phyloP scores from a whole-genome alignment of 192 early-diverging fungal species.

The Rhizoclosmatium globosum region DNA sequence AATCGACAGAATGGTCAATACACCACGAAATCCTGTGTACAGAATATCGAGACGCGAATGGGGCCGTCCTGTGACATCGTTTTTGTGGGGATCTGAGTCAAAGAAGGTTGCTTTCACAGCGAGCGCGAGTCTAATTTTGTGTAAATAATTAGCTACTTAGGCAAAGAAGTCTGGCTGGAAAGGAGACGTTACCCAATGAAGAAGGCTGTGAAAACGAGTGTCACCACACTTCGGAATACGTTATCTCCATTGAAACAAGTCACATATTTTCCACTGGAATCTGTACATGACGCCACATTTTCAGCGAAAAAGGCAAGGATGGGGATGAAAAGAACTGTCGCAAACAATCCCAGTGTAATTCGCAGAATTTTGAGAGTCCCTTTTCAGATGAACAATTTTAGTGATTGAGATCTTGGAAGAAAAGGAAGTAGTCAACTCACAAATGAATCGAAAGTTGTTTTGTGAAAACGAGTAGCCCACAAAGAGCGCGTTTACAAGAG shows the following conservation, averaged over 20 bases:
- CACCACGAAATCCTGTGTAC: conserved; percentile 46
- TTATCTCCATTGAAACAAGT: conserved; percentile 37
- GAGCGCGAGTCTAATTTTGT: conserved; percentile 44
- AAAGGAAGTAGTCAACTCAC: no score
- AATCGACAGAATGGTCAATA: conserved; percentile 45
- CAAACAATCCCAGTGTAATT: conserved; percentile 46
- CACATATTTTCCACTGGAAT: background rate
- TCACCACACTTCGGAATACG: conserved; percentile 42
- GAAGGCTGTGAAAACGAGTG: conserved; percentile 37
- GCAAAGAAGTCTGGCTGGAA: no score
- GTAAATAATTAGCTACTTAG: no score
- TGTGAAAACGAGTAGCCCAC: conserved; percentile 54
- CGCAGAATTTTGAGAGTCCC: conserved; percentile 53
- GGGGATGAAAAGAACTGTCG: conserved; percentile 52
- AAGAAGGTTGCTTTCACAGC: conserved; percentile 55
- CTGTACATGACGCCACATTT: conserved; percentile 27
- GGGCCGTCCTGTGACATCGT: conserved; percentile 43
- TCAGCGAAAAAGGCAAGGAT: conserved; percentile 40
- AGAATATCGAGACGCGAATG: conserved; percentile 51
- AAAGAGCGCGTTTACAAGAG: conserved; percentile 47
- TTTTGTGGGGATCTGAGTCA: conserved; percentile 51
- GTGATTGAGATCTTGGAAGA: conserved; percentile 2
- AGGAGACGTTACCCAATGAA: conserved; percentile 42
- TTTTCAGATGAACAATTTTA: conserved; percentile 24
- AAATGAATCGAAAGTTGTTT: conserved; percentile 57